A percentile compares a stretch with the other conserved stretches of the same genome.
Evolutionary conservation across 805 yeast species (phyloP).

Genomic region (Metschnikowia orientalis): DNA sequence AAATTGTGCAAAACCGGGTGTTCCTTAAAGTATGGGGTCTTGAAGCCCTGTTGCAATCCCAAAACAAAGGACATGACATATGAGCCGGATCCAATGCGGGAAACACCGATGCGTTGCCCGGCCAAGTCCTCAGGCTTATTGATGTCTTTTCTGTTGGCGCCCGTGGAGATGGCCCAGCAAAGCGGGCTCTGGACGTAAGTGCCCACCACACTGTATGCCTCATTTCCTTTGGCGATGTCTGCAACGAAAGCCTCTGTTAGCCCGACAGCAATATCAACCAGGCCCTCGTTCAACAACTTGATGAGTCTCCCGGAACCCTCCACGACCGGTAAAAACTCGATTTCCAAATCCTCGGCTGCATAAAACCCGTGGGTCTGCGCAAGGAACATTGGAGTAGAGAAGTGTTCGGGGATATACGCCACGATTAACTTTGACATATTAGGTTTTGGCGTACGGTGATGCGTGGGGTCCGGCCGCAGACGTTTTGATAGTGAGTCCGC

Average conservation of each 20-base stretch:
- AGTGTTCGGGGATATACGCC: conserved; percentile 90
- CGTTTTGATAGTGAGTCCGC: too few relatives aligned
- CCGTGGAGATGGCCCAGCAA: conserved; percentile 88
- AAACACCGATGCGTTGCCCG: conserved; percentile 68
- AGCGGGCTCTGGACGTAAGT: conserved; percentile 84
- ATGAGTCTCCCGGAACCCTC: conserved; percentile 89
- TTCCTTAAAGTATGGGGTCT: conserved; percentile 44
- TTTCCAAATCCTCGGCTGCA: conserved; percentile 43
- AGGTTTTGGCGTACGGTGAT: background rate
- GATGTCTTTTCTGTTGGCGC: conserved; percentile 54
- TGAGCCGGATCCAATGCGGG: conserved; percentile 87
- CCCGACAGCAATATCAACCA: conserved; percentile 80
- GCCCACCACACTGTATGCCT: conserved; percentile 62
- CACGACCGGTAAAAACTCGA: conserved; percentile 65
- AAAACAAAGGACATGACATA: conserved; percentile 87
- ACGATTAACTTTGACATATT: conserved; percentile 39
- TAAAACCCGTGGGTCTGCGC: conserved; percentile 61
- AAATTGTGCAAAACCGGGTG: conserved; percentile 64
- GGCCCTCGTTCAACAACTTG: conserved; percentile 57
- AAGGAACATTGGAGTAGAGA: conserved; percentile 78
- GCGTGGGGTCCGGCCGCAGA: too few relatives aligned
- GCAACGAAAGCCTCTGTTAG: conserved; percentile 88
- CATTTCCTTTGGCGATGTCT: conserved; percentile 70
- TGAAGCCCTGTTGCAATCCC: conserved; percentile 57
- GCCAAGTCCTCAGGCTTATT: conserved; percentile 48